Percentiles rank a stretch among this genome's conserved stretches.
Evolutionary conservation across 2,329 filamentous ascomycete genomes (phyloP).

Genomic region (Fusarium heterosporum): DNA sequence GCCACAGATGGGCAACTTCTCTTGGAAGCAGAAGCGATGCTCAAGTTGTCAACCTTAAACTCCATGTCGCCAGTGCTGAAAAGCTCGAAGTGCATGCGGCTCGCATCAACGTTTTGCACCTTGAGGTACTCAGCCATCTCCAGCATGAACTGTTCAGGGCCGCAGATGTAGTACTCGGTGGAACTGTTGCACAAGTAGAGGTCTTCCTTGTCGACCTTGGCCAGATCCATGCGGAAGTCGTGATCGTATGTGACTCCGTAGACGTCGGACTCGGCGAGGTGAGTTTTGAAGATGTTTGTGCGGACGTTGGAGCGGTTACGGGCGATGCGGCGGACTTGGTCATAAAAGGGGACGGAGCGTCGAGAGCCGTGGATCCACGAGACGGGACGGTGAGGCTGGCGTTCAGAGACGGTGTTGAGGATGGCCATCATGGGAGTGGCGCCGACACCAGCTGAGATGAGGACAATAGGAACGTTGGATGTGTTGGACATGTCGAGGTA

Average conservation of each 20-base stretch:
- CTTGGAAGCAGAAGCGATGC: slow-evolving; percentile 43
- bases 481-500: slow-evolving; percentile 60
- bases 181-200: slow-evolving; percentile 59
- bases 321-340: slow-evolving; percentile 61
- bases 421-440: slow-evolving; percentile 71
- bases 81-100: slow-evolving; percentile 59
- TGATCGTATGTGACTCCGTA: slow-evolving; percentile 59
- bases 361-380: slow-evolving; percentile 71
- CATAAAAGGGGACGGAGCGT: slow-evolving; percentile 64
- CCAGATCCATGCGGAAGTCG: slow-evolving; percentile 59
- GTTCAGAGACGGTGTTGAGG: slow-evolving; percentile 64
- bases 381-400: slow-evolving; percentile 60
- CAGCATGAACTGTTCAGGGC: slow-evolving; percentile 66
- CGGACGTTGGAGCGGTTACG: slow-evolving; percentile 52
- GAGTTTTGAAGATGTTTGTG: slow-evolving; percentile 63
- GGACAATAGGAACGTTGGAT: slow-evolving; percentile 60
- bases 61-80: slow-evolving; percentile 61
- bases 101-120: slow-evolving; percentile 53
- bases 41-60: slow-evolving; percentile 50
- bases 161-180: slow-evolving; percentile 67
- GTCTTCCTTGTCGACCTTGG: slow-evolving; percentile 57
- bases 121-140: slow-evolving; percentile 61
- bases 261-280: slow-evolving; percentile 59
- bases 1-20: slow-evolving; percentile 22
- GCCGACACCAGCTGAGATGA: slow-evolving; percentile 72